Evolutionary conservation across 1,284 basidiomycete species (phyloP), one percentile per base, ranked within the genome.

Genomic region (Fistulina hepatica): DNA sequence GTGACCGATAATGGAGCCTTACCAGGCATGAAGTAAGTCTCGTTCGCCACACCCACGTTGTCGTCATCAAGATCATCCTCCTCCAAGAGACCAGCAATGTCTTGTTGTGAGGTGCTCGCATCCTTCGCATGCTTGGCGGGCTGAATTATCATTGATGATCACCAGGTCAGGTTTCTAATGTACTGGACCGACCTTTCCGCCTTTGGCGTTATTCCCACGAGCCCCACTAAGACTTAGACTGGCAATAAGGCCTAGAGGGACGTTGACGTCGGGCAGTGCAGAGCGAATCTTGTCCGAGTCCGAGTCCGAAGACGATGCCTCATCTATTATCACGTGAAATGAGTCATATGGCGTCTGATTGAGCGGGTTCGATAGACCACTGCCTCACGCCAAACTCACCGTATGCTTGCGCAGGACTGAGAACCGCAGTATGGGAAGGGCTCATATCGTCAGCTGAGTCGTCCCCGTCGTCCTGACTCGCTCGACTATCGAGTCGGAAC

Each of bases 21-120:
- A 69, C 81, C 83, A 21, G 83, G 82, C 63, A 74, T 68, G 64
- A 90, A 91, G 55, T 83, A 91, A 36, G 69, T 74, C 54, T 77
- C 78, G 50, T 82, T 86, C 21, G 86, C 86, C 24, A 90, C 76
- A 15, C 86, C 80, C 44, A 81, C 70, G 45, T 78, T 72, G 41
- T 79, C 67, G 40, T 81, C 78, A 40, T 81, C 75, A 41, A 62
- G 40, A 41, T 64, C 60, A 21, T 68, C 68, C 21, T 64, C 61
- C 36, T 53, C 43, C 21, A 25, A 16, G 10, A 47, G 50, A 10
- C 52, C 54, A 31, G 47, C 54, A 6, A 54, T 56, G 32, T 59
- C 63, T 35, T 58, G 61, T 35, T 51, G 48, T 43, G 57, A 60
- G 28, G 57, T 67, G 51, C 59, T 64, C 20, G 53, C 49, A 40